phyloP scores from a whole-genome alignment of 768 basidiomycete species.

The Sporobolomyces phaffii region DNA sequence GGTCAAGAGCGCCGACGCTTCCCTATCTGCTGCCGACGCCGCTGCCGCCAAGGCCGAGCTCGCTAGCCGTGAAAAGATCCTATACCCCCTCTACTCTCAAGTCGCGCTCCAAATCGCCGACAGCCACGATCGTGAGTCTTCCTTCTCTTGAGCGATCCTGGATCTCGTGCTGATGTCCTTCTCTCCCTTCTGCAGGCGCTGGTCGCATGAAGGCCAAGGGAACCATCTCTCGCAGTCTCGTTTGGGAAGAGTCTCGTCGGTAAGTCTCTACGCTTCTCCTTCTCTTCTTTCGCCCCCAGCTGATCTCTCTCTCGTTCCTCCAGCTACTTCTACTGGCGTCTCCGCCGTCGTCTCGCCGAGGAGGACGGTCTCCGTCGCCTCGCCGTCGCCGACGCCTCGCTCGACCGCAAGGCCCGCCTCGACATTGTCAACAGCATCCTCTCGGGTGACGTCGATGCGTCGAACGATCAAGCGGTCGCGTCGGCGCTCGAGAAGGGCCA shows the following conservation, averaged over 20 bases:
- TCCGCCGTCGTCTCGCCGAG: conserved; percentile 45
- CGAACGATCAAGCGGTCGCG: conserved; percentile 42
- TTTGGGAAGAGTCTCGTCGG: conserved; percentile 40
- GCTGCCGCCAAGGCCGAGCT: conserved; percentile 63
- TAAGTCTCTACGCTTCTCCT: not conserved
- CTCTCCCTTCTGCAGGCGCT: not conserved
- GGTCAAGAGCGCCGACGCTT: conserved; percentile 66
- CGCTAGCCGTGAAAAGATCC: conserved; percentile 65
- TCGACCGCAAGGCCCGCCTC: conserved; percentile 46
- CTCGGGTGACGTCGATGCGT: conserved; percentile 30
- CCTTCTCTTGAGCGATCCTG: not conserved
- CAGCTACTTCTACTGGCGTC: conserved; percentile 50
- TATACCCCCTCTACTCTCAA: conserved; percentile 88
- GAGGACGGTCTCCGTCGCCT: conserved; percentile 45
- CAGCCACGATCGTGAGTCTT: conserved; percentile 61
- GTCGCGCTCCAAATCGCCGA: conserved; percentile 91
- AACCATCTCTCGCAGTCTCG: conserved; percentile 40
- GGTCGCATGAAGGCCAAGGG: conserved; percentile 44
- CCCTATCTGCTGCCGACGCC: conserved; percentile 68
- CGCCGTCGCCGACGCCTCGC: conserved; percentile 46
- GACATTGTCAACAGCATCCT: conserved; percentile 44
- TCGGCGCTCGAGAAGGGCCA: conserved; percentile 43
- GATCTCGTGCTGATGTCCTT: not conserved
- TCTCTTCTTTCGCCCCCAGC: no score
- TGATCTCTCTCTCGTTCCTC: no score